phyloP scores from a whole-genome alignment of 176 grass and related monocot genomes.

The Tillandsia fasciculata region DNA sequence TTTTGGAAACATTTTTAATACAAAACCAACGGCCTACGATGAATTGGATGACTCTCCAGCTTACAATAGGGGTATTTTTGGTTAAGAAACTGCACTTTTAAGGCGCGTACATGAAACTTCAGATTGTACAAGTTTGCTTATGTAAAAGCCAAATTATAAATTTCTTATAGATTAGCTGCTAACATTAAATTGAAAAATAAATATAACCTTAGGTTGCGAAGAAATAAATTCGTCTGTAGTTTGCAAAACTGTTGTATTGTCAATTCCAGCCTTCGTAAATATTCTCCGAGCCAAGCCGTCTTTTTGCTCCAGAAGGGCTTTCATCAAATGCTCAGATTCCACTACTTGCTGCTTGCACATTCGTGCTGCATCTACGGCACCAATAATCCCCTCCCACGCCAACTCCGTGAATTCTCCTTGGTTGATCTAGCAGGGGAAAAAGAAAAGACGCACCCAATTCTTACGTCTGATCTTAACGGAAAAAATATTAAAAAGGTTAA shows the following conservation, averaged over 20 bases:
- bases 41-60: too few species aligned
- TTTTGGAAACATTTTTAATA: too few species aligned
- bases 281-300: slow-evolving; percentile 89
- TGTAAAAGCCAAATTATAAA: neutral
- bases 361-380: slow-evolving; percentile 68
- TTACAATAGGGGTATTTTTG: too few species aligned
- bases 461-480: neutral
- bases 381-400: slow-evolving; percentile 73
- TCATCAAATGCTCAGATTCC: slow-evolving; percentile 88
- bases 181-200: slow-evolving; percentile 1
- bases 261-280: slow-evolving; percentile 73
- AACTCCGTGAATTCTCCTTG: slow-evolving; percentile 68
- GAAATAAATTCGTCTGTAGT: slow-evolving; percentile 75
- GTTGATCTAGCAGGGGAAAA: slow-evolving; percentile 33
- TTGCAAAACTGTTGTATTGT: slow-evolving; percentile 70
- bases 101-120: too few species aligned
- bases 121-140: too few species aligned
- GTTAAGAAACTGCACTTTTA: too few species aligned
- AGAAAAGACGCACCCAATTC: neutral
- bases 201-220: slow-evolving; percentile 57
- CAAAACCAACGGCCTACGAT: too few species aligned
- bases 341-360: slow-evolving; percentile 71
- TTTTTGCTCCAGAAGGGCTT: slow-evolving; percentile 91
- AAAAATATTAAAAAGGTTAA: too few species aligned
- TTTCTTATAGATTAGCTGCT: neutral